Evolutionary conservation across 2,329 filamentous ascomycete genomes (phyloP), one percentile per base, ranked within the genome.

Genomic region (Orbilia brochopaga): DNA sequence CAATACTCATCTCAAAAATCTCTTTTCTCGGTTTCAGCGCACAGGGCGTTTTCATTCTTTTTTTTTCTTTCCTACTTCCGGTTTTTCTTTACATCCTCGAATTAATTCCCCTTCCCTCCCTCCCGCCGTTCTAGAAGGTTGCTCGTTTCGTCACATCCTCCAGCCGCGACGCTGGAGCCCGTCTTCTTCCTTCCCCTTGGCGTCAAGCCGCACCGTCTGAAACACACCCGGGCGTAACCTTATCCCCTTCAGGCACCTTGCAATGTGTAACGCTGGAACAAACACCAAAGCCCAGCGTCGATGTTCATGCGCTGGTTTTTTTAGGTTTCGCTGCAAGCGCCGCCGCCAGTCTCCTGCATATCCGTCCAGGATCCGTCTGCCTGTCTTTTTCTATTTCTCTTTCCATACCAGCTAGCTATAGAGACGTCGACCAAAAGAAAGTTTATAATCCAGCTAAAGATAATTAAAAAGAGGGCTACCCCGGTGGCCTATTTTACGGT

Each of bases 161-260:
- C 59, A 44, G 44, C 19, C 44, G 19, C 27, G 44, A 48, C 8
- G 19, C 27, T 32, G 44, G n/a, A 48, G 44, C 15, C 44, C n/a
- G 8, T 23, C 11, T 17, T 48, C 61, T 62, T 58, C 44, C 52
- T 64, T 57, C 51, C 50, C 37, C 60, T 62, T 70, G 55, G 60
- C 60, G 60, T 64, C 56, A 56, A 64, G 5, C 42, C 56, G 44
- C 32, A 17, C 17, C 37, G 50, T 64, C 58, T 72, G 67, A 72
- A 72, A 72, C 67, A 72, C 60, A 65, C 51, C 67, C 65, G 56
- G 48, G 54, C 67, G 57, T 55, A 72, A 72, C 67, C 67, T 72
- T 72, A 72, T 60, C 60, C 44, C 67, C 64, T 72, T 72, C 46
- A 64, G 66, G 66, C 66, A 65, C 60, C 55, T 60, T 60, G 19